Evolutionary conservation across 2,329 filamentous ascomycete species (phyloP).

Genomic region (Xylaria sp.): DNA sequence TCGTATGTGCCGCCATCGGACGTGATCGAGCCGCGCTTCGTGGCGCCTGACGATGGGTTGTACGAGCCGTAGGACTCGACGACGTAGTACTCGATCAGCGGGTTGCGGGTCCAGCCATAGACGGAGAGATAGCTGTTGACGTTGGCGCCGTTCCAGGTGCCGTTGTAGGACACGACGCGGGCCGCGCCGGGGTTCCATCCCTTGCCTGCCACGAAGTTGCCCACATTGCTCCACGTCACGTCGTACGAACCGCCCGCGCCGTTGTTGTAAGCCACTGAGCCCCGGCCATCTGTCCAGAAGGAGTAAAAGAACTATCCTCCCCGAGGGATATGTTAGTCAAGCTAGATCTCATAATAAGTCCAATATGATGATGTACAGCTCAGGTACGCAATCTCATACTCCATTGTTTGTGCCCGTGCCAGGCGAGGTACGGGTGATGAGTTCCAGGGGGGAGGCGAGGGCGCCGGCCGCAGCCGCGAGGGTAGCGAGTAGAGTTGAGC

Average conservation of each 20-base stretch:
- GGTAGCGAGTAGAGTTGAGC: constrained; percentile 46
- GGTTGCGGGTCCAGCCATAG: constrained; percentile 54
- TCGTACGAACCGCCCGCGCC: constrained; percentile 62
- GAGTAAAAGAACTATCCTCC: constrained; percentile 64
- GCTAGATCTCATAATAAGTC: not conserved
- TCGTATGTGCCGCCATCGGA: constrained; percentile 52
- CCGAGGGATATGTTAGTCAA: not conserved
- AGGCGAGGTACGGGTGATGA: constrained; percentile 45
- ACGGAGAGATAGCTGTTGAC: constrained; percentile 59
- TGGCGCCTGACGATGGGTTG: constrained; percentile 49
- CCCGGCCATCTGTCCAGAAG: constrained; percentile 69
- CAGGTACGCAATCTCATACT: constrained; percentile 22
- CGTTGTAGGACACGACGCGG: constrained; percentile 48
- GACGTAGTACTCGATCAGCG: constrained; percentile 55
- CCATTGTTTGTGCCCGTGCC: constrained; percentile 59
- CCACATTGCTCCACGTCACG: constrained; percentile 60
- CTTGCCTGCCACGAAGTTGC: constrained; percentile 64
- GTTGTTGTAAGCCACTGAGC: constrained; percentile 67
- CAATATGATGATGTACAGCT: not conserved
- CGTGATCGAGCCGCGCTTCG: constrained; percentile 47
- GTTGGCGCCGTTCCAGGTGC: constrained; percentile 49
- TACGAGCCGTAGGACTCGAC: constrained; percentile 53
- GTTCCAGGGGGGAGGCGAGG: constrained; percentile 48
- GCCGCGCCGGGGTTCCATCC: constrained; percentile 58
- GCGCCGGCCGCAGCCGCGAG: constrained; percentile 45